Base-by-base conservation (phyloP, 148 eudicot genomes). In the Nepenthes mirabilis region DNA sequence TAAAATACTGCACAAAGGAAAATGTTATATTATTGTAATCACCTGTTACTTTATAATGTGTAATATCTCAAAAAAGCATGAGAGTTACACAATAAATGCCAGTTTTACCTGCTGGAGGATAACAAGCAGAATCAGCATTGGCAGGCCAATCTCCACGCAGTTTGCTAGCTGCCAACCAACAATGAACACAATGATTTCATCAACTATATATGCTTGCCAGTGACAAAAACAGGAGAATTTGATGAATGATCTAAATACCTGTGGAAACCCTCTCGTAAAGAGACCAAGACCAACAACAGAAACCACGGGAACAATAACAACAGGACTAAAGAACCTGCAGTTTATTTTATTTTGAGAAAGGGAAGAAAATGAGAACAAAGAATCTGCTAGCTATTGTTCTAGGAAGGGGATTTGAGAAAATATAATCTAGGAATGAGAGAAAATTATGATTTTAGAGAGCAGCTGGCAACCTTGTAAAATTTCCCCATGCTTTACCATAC, bases 61-160 rank as follows among this genome's bases (percentile, higher is more conserved):
- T 49, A 49, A 10, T 49, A 10, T 2, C 52, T 2, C 11, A 10
- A 12, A 49, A 23, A 23, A 40, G 8, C 45, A 40, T 40, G 45
- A 3, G 4, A 49, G 47, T 65, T 14, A 45, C 56, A 45, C 8
- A 45, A 43, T 34, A 57, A 47, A 70, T 62, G 45, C 11, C 34
- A 52, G 40, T 4, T 43, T 43, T 77, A 86, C 96, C 83, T 93
- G 95, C 65, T 87, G 98, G 72, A 69, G 49, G 58, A 80, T 61
- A 61, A 86, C 82, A 32, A 93, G 74, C 56, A 88, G 65, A 64
- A 93, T 64, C 57, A 93, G 71, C 88, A 84, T 88, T 36, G 91
- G 96, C 68, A 93, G 72, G 57, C 98, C 98, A 56, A 93, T 77
- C 80, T 88, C 95, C 50, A 86, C 82, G 67, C 98, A 93, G 36